Base-by-base conservation (phyloP, 352 stramenopile genomes). In the Thraustochytrium striatum region DNA sequence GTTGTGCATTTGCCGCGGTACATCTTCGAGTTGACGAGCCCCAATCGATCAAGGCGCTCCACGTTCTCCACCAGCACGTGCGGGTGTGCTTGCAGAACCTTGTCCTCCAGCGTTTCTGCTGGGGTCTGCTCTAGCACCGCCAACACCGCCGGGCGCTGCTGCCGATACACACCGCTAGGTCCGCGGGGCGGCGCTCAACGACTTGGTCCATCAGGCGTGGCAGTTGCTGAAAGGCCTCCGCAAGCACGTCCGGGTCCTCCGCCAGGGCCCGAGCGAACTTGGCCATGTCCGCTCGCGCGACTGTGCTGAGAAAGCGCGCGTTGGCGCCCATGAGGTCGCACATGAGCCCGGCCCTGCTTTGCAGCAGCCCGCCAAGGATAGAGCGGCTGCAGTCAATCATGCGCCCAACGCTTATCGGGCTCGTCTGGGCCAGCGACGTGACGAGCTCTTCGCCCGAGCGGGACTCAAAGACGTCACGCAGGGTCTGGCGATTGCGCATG, bases 401-500 rank as follows among this genome's bases (percentile, higher is more conserved):
- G 21, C 41, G 58, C 5, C 65, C 65, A 21, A 75, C 65, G 32
- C 41, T 75, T 0, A 11, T 16, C 13, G 65, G 19, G 36, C 65
- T 75, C 21, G 44, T 68, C 8, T 61, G 30, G 1, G 65, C 65
- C 44, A 75, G 30, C 7, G 44, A 61, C 65, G 58, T 11, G 21
- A 75, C 1, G 1, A 75, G 65, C 16, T 75, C 65, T n/a, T 75
- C 65, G 30, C 65, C 65, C 30, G 21, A 3, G 5, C 11, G 9
- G 5, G 65, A 75, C 65, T 75, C 65, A 2, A 75, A 25, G 1
- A 75, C 52, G n/a, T 75, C 65, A 3, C 65, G 39, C 50, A 75
- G 65, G 5, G 43, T 72, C 36, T 75, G 65, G 16, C 65, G 44
- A 50, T 61, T 75, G 0, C 52, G 44, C 16, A 75, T 9, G 7